A percentile compares a stretch with the other conserved stretches of the same genome.
Evolutionary conservation across 768 basidiomycete species (phyloP).

Genomic region (Termitomyces sp.): DNA sequence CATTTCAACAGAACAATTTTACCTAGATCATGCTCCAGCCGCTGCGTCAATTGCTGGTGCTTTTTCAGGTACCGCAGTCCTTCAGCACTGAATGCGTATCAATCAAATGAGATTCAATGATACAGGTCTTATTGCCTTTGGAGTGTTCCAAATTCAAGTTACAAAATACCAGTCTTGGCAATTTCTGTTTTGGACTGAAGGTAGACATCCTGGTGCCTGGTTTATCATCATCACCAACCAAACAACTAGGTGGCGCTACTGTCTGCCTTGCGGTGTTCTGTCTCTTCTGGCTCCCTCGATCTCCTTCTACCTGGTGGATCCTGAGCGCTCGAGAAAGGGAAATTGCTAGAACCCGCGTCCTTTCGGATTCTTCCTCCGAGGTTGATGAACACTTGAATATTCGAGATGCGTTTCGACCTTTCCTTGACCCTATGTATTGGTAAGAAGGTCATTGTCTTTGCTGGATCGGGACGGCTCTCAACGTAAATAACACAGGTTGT

Average conservation of each 20-base stretch:
- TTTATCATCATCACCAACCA: neutral
- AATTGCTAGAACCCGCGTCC: slow-evolving; percentile 35
- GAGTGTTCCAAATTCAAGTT: slow-evolving; percentile 42
- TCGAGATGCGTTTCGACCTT: slow-evolving; percentile 37
- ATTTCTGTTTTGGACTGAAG: slow-evolving; percentile 49
- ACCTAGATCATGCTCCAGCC: slow-evolving; percentile 15
- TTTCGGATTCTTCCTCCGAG: slow-evolving; percentile 38
- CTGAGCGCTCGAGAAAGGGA: slow-evolving; percentile 32
- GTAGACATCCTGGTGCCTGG: slow-evolving; percentile 13
- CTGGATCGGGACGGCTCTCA: neutral
- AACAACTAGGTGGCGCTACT: slow-evolving; percentile 29
- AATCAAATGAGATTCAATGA: neutral
- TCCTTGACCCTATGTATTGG: slow-evolving; percentile 41
- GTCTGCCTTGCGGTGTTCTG: slow-evolving; percentile 38
- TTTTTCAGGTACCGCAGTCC: slow-evolving; percentile 29
- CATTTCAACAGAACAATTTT: neutral
- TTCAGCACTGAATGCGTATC: neutral
- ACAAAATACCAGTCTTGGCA: slow-evolving; percentile 42
- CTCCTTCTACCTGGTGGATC: slow-evolving; percentile 34
- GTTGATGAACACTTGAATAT: slow-evolving; percentile 35
- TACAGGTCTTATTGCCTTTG: slow-evolving; percentile 41
- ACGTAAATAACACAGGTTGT: slow-evolving; percentile 22
- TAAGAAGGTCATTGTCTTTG: slow-evolving; percentile 4
- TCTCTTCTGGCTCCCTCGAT: slow-evolving; percentile 39
- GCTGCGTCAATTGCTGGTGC: slow-evolving; percentile 42